Evolutionary conservation across 768 basidiomycete genomes (phyloP).

Genomic region (Pisolithus tinctorius): DNA sequence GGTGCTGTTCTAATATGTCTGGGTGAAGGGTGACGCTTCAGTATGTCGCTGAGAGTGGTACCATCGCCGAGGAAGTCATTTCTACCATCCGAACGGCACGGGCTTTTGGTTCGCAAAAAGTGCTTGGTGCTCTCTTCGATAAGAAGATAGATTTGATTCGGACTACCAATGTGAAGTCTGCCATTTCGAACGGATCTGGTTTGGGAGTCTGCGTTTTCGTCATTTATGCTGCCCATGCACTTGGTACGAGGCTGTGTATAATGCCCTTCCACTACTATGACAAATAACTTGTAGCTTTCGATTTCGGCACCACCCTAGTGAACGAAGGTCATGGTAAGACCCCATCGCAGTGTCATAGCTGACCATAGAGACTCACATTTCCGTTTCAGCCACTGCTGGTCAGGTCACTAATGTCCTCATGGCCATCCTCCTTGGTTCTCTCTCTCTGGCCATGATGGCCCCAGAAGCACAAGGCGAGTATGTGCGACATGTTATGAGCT

Average conservation of each 20-base stretch:
- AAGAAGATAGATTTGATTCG: constrained; percentile 47
- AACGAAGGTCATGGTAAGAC: constrained; percentile 45
- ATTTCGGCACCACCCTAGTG: constrained; percentile 84
- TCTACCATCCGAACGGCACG: constrained; percentile 84
- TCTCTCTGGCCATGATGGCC: constrained; percentile 77
- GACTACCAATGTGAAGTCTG: constrained; percentile 48
- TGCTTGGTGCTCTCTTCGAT: constrained; percentile 62
- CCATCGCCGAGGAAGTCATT: constrained; percentile 88
- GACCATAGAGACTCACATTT: background rate
- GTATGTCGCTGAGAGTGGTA: constrained; percentile 72
- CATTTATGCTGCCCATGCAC: constrained; percentile 69
- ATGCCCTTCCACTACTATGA: constrained; percentile 1
- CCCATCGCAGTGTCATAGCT: background rate
- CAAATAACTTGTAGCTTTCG: constrained; percentile 52
- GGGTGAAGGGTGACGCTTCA: constrained; percentile 51
- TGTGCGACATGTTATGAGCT: background rate
- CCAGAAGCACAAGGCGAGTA: constrained; percentile 77
- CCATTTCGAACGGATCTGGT: constrained; percentile 55
- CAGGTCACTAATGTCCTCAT: constrained; percentile 79
- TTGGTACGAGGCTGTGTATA: constrained; percentile 37
- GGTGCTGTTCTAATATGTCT: background rate
- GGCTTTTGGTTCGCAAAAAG: constrained; percentile 78
- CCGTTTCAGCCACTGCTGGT: constrained; percentile 51
- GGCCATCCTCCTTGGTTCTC: constrained; percentile 82
- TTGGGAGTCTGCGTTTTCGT: constrained; percentile 77